Evolutionary conservation across 2,329 filamentous ascomycete species (phyloP), one percentile per base, ranked within the genome.

Genomic region (Colletotrichum viniferum): DNA sequence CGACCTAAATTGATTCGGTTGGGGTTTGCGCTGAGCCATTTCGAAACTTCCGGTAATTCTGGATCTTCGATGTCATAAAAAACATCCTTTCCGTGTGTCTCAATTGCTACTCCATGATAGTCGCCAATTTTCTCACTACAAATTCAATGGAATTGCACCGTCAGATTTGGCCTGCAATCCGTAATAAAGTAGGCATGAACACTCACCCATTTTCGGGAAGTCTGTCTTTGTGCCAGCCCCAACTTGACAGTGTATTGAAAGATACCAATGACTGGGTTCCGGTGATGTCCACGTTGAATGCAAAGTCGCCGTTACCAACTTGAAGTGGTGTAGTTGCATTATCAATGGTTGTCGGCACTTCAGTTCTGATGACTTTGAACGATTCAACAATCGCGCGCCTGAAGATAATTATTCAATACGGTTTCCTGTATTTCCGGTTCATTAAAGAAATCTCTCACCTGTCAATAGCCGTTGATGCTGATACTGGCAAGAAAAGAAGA

Each of bases 11-110:
- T 87, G 32, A 87, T 80, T 4, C 85, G 82, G 36, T 87, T 86
- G 1, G 85, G 85, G 61, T 87, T 87, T 30, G 84, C 83, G 60
- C 89, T 89, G 36, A 90, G 80, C 89, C 89, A 91, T 73, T 90
- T 86, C 5, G 87, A 64, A 16, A 43, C 24, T 26, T 64, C 61
- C 6, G 83, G 84, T 9, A 85, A 81, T 0, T 80, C 71, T 0
- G 83, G 79, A 48, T 86, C 82, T 0, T 83, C 81, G 2, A 84
- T 78, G 21, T 85, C 83, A 56, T 86, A 85, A 1, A 80, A 82
- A 12, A 86, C 80, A 28, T 84, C 83, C 61, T 79, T 79, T 6
- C 83, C 83, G 24, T 85, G 83, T 0, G 84, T 85, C 18, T 79
- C 30, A 61, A 79, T 79, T 0, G 78, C 69, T 10, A 84, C 78